A percentile compares a stretch with the other conserved stretches of the same genome.
Conservation (phyloP, 2,329 filamentous ascomycete genomes). For the Tolypocladium amazonense region DNA sequence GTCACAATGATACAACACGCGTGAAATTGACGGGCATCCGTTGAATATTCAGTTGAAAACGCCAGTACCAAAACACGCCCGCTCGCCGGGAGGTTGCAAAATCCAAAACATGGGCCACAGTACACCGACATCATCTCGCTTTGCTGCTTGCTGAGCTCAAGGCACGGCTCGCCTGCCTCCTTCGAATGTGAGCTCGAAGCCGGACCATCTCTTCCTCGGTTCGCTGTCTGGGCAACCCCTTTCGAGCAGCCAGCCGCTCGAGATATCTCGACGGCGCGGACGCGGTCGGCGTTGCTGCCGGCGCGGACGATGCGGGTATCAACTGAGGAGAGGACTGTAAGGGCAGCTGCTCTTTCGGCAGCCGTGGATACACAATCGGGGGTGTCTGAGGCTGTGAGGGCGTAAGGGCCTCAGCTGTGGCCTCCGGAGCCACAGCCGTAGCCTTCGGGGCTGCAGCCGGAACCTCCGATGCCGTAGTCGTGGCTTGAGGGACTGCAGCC, state of each 20-base stretch:
- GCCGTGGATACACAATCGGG: not conserved
- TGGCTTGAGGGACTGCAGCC: not conserved
- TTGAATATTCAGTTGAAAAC: not conserved
- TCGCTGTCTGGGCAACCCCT: constrained; percentile 2
- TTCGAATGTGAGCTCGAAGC: constrained; percentile 16
- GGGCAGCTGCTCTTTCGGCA: not conserved
- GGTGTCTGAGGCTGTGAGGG: not conserved
- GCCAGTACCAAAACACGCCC: not conserved
- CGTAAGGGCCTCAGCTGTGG: not conserved
- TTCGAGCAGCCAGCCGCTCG: not conserved
- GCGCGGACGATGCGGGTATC: constrained; percentile 6
- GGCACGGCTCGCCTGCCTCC: constrained; percentile 5
- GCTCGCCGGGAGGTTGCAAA: not conserved
- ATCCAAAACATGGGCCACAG: not conserved
- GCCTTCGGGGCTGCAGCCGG: not conserved
- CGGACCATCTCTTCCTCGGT: constrained; percentile 12
- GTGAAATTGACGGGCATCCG: not conserved
- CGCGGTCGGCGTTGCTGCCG: constrained; percentile 6
- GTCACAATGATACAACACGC: not conserved
- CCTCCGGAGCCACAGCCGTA: not conserved
- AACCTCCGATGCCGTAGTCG: not conserved
- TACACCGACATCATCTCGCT: not conserved
- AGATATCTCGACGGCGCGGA: constrained; percentile 6
- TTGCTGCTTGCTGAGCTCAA: not conserved
- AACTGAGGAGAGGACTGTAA: constrained; percentile 7